phyloP scores from a whole-genome alignment of 495 filamentous ascomycete genomes.

The Daldinia bambusicola region DNA sequence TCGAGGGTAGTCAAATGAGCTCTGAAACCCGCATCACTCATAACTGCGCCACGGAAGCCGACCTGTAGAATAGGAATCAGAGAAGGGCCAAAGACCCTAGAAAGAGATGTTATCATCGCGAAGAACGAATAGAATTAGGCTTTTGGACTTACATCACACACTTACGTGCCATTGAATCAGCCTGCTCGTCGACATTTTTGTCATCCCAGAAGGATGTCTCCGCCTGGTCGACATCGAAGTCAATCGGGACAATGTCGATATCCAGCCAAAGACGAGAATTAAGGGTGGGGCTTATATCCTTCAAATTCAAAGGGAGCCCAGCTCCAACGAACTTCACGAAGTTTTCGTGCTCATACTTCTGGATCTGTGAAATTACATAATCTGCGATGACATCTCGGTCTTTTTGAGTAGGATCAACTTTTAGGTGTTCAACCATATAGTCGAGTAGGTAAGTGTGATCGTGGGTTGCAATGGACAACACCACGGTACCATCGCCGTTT shows the following conservation, averaged over 20 bases:
- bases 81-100: conserved; percentile 79
- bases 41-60: conserved; percentile 76
- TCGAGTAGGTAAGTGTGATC: conserved; percentile 83
- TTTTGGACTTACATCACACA: conserved; percentile 55
- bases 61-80: conserved; percentile 78
- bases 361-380: conserved; percentile 63
- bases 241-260: conserved; percentile 79
- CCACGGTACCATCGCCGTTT: conserved; percentile 60
- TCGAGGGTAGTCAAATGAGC: conserved; percentile 68
- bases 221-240: conserved; percentile 60
- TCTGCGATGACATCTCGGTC: conserved; percentile 61
- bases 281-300: conserved; percentile 66
- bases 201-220: conserved; percentile 61
- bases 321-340: conserved; percentile 74
- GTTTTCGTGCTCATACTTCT: conserved; percentile 68
- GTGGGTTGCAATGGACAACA: conserved; percentile 75
- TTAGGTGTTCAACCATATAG: conserved; percentile 70
- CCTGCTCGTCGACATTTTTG: conserved; percentile 80
- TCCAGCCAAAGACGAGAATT: conserved; percentile 82
- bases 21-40: conserved; percentile 74
- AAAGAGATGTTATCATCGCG: conserved; percentile 10
- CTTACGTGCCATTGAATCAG: conserved; percentile 86
- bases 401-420: conserved; percentile 49
- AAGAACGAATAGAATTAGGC: neutral
- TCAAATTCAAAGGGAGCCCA: conserved; percentile 64